Base-by-base conservation (phyloP, 805 yeast genomes). In the Limtongia smithiae region DNA sequence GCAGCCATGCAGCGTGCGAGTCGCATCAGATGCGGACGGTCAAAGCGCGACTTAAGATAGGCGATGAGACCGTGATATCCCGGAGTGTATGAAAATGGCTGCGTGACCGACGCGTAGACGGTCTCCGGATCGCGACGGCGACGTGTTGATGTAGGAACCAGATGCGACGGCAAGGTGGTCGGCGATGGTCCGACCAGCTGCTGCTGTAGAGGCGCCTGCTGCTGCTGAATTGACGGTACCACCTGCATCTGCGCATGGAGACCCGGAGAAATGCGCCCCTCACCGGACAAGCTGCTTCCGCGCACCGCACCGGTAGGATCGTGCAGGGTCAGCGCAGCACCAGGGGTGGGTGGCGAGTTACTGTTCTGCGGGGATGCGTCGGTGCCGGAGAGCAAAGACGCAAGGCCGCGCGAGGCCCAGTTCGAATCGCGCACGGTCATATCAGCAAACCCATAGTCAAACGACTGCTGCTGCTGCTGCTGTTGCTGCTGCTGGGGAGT, bases 1-100 rank as follows among this genome's bases (percentile, higher is more conserved):
- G 83, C 84, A 0, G 97, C 93, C 83, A 91, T 84, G 7, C 86
- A 79, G 62, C 83, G 82, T 1, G 95, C 89, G 81, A 93, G 83
- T 47, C 81, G 77, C 48, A 89, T 84, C 48, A 91, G 73, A 67
- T 83, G 81, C 14, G 74, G 73, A 51, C 80, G 78, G 41, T 79
- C 77, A 64, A 91, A 89, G 42, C 97, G 68, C 32, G 76, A 71
- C 50, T 83, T 73, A 51, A 91, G 70, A 64, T 90, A 90, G 9
- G 80, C 76, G 59, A 86, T 80, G 48, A 91, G 73, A 39, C 82
- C 79, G 66, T 89, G 96, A 65, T 84, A 91, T 2, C 96, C 96
- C 1, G 89, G 85, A 0, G 96, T 90, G 63, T 93, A 91, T 7
- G 90, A 78, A 63, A 85, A 93, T 0, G 97, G 97, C 44, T 71